Conservation (phyloP, 352 stramenopile genomes). For the Halophytophthora polymorphica region DNA sequence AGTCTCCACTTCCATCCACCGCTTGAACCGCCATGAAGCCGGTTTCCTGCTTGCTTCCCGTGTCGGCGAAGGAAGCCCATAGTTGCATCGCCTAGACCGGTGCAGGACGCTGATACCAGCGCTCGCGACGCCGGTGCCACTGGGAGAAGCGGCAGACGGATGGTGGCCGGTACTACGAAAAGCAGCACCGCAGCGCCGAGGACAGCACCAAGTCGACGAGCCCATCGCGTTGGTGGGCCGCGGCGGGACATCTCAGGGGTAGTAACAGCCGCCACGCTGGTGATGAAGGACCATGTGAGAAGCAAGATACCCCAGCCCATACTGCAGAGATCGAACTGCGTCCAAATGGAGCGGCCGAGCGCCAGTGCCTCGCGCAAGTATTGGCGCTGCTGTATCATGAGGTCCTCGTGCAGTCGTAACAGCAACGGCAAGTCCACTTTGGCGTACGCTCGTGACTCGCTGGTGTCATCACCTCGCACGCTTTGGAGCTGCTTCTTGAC, state of each 20-base stretch:
- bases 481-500: slow-evolving; percentile 28
- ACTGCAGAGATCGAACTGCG: slow-evolving; percentile 78
- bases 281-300: slow-evolving; percentile 37
- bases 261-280: slow-evolving; percentile 8
- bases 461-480: slow-evolving; percentile 7
- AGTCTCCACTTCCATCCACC: not conserved
- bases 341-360: slow-evolving; percentile 79
- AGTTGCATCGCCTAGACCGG: slow-evolving; percentile 18
- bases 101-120: slow-evolving; percentile 22
- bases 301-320: slow-evolving; percentile 71
- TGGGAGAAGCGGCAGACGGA: slow-evolving; percentile 28
- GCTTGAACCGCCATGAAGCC: not conserved
- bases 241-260: slow-evolving; percentile 1
- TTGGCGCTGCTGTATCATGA: slow-evolving; percentile 36
- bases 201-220: slow-evolving; percentile 5
- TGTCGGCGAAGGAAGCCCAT: slow-evolving; percentile 3
- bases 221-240: slow-evolving; percentile 7
- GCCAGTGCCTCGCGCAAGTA: slow-evolving; percentile 68
- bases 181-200: slow-evolving; percentile 9
- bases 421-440: slow-evolving; percentile 29
- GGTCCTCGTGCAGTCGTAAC: slow-evolving; percentile 32
- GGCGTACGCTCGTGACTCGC: not conserved
- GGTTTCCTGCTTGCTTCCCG: not conserved
- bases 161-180: slow-evolving; percentile 17
- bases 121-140: slow-evolving; percentile 25